These are phyloP conservation scores for Spergularia marina DNA, from an alignment of 148 eudicot species.

Conservation along the genomic window DNA sequence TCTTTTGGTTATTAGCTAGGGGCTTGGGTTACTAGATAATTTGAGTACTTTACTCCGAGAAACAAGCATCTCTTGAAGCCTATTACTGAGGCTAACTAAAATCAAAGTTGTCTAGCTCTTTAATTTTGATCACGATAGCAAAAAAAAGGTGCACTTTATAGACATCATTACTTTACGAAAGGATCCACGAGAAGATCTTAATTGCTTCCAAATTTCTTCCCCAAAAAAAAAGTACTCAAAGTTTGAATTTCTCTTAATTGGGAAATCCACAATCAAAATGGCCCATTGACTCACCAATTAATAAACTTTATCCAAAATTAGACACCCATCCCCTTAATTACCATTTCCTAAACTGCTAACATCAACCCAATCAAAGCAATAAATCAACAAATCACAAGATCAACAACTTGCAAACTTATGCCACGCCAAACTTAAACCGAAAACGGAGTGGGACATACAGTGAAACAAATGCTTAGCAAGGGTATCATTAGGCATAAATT, in stretches of 20 bases:
- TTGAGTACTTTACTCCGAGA: background rate
- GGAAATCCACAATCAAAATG: conserved; percentile 12
- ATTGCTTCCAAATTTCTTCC: too few relatives aligned
- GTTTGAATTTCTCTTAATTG: background rate
- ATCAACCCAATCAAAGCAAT: background rate
- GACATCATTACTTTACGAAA: too few relatives aligned
- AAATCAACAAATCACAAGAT: conserved; percentile 3
- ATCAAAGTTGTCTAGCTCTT: too few relatives aligned
- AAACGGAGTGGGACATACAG: conserved; percentile 43
- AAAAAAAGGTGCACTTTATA: too few relatives aligned
- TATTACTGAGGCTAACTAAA: background rate
- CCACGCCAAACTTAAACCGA: background rate
- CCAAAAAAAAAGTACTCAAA: background rate
- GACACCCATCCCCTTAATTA: background rate
- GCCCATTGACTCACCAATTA: background rate
- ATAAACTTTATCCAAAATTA: background rate
- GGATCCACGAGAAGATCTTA: too few relatives aligned
- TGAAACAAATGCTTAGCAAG: conserved; percentile 96
- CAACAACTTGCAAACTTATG: background rate
- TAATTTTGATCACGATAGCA: too few relatives aligned
- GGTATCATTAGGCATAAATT: conserved; percentile 89
- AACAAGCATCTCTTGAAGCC: background rate
- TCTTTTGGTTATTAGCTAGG: too few relatives aligned
- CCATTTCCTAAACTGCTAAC: background rate
- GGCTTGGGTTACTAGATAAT: background rate